Evolutionary conservation across 768 basidiomycete genomes (phyloP).

Genomic region (Amanita muscaria): DNA sequence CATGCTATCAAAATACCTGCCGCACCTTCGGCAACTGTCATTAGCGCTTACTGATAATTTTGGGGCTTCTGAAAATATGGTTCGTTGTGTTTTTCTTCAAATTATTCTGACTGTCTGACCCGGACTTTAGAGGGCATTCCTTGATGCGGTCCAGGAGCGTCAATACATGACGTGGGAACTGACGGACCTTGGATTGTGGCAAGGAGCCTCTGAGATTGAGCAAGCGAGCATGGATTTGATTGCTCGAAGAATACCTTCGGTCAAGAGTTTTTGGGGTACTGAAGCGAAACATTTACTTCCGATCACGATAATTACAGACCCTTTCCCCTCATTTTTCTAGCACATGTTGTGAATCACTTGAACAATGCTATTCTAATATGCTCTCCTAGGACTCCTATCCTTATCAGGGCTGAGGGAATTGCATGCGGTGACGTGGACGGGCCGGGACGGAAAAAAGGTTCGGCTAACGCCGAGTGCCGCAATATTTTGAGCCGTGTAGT

Average conservation of each 20-base stretch:
- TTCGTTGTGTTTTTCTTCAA: constrained; percentile 1
- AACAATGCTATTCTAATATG: too few species aligned
- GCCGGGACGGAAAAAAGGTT: background rate
- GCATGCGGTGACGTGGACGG: constrained; percentile 4
- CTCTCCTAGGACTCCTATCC: too few species aligned
- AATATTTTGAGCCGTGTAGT: background rate
- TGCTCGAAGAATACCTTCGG: constrained; percentile 24
- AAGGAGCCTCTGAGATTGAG: constrained; percentile 25
- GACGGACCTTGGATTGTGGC: constrained; percentile 28
- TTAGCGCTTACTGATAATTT: constrained; percentile 23
- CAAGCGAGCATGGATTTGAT: constrained; percentile 22
- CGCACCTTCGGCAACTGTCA: constrained; percentile 22
- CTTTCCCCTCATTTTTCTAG: constrained; percentile 1
- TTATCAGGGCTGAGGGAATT: too few species aligned
- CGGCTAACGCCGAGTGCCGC: constrained; percentile 2
- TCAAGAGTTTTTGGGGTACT: constrained; percentile 25
- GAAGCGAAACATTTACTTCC: constrained; percentile 13
- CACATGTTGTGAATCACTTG: background rate
- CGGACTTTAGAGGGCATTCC: constrained; percentile 17
- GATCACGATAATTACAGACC: background rate
- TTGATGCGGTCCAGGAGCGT: constrained; percentile 19
- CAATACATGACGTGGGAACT: constrained; percentile 27
- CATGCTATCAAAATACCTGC: constrained; percentile 22
- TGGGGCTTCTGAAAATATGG: constrained; percentile 1
- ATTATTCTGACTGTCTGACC: constrained; percentile 1